Conservation (phyloP, 1,284 basidiomycete species). For the Moesziomyces sp. region DNA sequence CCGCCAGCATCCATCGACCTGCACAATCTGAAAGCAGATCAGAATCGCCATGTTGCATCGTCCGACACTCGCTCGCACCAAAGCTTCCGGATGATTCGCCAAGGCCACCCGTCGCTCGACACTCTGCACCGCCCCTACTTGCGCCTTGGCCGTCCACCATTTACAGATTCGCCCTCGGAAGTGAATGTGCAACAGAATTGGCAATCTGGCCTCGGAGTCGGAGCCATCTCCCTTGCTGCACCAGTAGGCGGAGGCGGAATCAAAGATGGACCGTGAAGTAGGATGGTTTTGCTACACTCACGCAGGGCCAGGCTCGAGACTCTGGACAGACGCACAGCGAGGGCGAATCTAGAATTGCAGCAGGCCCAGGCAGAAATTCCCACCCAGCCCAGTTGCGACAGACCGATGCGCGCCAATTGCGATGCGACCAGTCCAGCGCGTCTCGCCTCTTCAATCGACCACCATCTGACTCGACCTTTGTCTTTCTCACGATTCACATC, state of each 20-base stretch:
- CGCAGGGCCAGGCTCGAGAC: too few species aligned
- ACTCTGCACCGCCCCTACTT: too few species aligned
- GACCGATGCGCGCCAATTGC: constrained; percentile 5
- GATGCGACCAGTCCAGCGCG: not conserved
- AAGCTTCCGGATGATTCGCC: not conserved
- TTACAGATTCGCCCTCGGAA: too few species aligned
- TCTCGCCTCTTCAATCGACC: constrained; percentile 1
- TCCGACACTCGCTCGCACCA: too few species aligned
- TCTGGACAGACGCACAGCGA: not conserved
- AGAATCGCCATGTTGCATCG: not conserved
- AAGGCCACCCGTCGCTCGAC: not conserved
- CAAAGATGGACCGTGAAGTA: too few species aligned
- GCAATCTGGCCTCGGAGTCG: too few species aligned
- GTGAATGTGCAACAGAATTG: too few species aligned
- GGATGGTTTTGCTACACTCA: too few species aligned
- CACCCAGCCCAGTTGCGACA: not conserved
- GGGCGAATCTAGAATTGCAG: not conserved
- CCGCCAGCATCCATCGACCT: not conserved
- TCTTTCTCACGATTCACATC: constrained; percentile 2
- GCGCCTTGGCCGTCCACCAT: too few species aligned
- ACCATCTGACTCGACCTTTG: constrained; percentile 19
- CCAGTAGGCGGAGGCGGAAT: too few species aligned
- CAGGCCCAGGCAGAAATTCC: not conserved
- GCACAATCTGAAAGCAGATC: not conserved
- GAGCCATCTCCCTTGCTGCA: too few species aligned